phyloP scores from a whole-genome alignment of 2,329 filamentous ascomycete species.

The Alternaria ethzedia region DNA sequence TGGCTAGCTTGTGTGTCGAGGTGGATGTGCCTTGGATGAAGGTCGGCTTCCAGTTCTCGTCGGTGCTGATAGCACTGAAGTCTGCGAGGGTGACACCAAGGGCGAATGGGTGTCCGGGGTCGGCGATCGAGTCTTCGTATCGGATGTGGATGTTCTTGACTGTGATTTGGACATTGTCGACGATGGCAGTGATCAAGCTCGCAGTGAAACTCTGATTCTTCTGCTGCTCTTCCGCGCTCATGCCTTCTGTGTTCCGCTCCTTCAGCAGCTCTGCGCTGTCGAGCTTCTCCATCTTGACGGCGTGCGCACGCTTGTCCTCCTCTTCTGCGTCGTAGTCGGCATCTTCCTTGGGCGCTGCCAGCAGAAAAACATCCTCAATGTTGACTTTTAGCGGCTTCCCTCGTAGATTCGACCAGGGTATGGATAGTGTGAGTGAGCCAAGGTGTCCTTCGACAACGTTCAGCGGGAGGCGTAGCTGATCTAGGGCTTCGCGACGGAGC shows the following conservation, averaged over 20 bases:
- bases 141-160: constrained; percentile 98
- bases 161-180: constrained; percentile 96
- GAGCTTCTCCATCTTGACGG: constrained; percentile 98
- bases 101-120: constrained; percentile 93
- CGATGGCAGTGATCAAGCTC: constrained; percentile 92
- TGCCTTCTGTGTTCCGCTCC: constrained; percentile 87
- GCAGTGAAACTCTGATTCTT: constrained; percentile 98
- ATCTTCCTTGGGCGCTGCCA: constrained; percentile 95
- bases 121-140: constrained; percentile 96
- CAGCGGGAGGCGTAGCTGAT: constrained; percentile 94
- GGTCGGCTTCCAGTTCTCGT: constrained; percentile 91
- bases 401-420: constrained; percentile 96
- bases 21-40: constrained; percentile 88
- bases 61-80: constrained; percentile 95
- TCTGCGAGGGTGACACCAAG: constrained; percentile 91
- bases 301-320: constrained; percentile 82
- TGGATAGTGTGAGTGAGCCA: constrained; percentile 86
- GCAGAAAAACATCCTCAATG: constrained; percentile 94
- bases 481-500: constrained; percentile 90
- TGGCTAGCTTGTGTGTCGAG: constrained; percentile 92
- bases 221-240: constrained; percentile 93
- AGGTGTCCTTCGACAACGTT: constrained; percentile 97
- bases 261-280: constrained; percentile 95
- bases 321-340: constrained; percentile 92
- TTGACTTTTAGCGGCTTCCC: constrained; percentile 93